Percentiles rank a stretch among this genome's conserved stretches.
Conservation (phyloP, 768 basidiomycete genomes). For the Neoboletus magnificus region DNA sequence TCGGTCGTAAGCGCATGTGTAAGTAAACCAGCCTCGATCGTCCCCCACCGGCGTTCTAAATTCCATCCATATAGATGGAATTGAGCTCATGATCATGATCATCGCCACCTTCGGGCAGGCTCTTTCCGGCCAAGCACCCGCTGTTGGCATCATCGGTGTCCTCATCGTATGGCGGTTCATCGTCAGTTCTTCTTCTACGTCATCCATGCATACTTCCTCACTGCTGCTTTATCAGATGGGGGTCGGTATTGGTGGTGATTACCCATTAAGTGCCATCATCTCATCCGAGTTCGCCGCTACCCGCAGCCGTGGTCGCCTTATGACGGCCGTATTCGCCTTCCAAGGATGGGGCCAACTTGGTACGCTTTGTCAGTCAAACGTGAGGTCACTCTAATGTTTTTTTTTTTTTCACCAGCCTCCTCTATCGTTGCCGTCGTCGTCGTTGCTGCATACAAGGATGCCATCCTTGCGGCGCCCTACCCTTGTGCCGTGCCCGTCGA, state of each 20-base stretch:
- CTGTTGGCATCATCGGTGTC: constrained; percentile 69
- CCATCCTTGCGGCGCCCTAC: constrained; percentile 44
- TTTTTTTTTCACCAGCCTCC: constrained; percentile 42
- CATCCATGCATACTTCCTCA: background rate
- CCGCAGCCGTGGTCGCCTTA: constrained; percentile 75
- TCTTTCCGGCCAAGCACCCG: constrained; percentile 62
- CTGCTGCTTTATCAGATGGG: constrained; percentile 48
- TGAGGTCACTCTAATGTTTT: background rate
- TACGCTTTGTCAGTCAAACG: constrained; percentile 30
- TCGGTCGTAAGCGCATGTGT: constrained; percentile 83
- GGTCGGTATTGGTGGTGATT: constrained; percentile 86
- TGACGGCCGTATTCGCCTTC: constrained; percentile 83
- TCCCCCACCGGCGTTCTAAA: background rate
- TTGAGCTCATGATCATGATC: constrained; percentile 76
- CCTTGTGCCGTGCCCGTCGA: constrained; percentile 55
- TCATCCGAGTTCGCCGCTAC: constrained; percentile 86
- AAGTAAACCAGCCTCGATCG: constrained; percentile 24
- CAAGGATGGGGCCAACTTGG: constrained; percentile 89
- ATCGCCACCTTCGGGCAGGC: constrained; percentile 78
- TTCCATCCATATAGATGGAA: constrained; percentile 35
- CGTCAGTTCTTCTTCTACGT: constrained; percentile 28
- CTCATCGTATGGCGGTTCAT: constrained; percentile 85
- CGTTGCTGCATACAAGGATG: constrained; percentile 63
- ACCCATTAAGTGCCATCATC: constrained; percentile 82
- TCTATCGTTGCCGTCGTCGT: constrained; percentile 64